Base-by-base conservation (phyloP, 2,329 filamentous ascomycete species). In the Decorospora gaudefroyi region DNA sequence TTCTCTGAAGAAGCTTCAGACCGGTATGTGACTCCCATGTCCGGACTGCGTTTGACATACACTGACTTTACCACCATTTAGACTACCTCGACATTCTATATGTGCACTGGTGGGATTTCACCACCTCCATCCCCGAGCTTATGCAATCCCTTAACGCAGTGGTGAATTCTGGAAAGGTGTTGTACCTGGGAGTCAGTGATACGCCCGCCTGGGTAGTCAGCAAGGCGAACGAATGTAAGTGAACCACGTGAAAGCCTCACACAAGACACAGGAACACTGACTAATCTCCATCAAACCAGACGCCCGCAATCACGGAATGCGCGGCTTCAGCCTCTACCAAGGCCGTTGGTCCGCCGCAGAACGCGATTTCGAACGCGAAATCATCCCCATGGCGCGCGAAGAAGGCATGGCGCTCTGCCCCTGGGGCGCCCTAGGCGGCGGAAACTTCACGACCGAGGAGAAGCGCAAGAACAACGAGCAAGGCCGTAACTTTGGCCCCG, bases 361-460 rank as follows among this genome's bases (percentile, higher is more conserved):
- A 33, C 79, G 86, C 16, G 86, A 89, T 64, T 80, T 87, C 36
- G 84, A 86, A 71, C 76, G 83, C 16, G 84, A 86, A n/a, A 83
- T 86, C 55, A 76, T 88, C 23, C 83, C 83, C 28, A 87, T 87
- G 84, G 75, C 71, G 26, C 74, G 74, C 25, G 74, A 76, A 19
- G 81, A 86, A 57, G 83, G 83, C 22, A 85, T 86, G 79, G 81
- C 74, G 0, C 63, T 85, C 5, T 76, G 75, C 0, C 80, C 81
- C 1, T 81, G 78, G 76, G 78, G 76, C 6, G 62, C 74, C 1
- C 70, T 84, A 6, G 79, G 78, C 25, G 72, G 74, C 41, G 75
- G 75, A 67, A 62, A 65, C 32, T 73, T 74, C 61, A 70, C 69
- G 32, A 59, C 64, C 1, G 59, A 64, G 26, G 68, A 65, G 21